These are phyloP conservation scores for Amorphotheca resinae DNA, from an alignment of 495 filamentous ascomycete species.

Conservation along the genomic window DNA sequence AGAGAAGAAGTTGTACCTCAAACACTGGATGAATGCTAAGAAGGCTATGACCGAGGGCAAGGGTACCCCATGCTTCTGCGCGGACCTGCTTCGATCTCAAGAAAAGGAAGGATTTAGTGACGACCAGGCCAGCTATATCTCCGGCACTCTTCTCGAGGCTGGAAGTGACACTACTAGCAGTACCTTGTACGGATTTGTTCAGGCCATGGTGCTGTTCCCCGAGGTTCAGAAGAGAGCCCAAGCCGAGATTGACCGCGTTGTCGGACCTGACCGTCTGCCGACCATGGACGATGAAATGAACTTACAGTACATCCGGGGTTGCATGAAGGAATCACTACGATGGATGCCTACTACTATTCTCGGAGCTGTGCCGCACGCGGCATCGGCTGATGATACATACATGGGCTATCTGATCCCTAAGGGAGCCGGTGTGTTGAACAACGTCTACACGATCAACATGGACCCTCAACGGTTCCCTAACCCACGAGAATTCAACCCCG, in stretches of 20 bases:
- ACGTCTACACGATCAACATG: slow-evolving; percentile 28
- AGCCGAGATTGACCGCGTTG: slow-evolving; percentile 19
- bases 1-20: slow-evolving; percentile 25
- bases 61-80: slow-evolving; percentile 20
- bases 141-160: background rate
- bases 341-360: slow-evolving; percentile 32
- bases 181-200: slow-evolving; percentile 44
- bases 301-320: slow-evolving; percentile 30
- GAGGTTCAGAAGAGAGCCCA: slow-evolving; percentile 20
- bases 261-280: slow-evolving; percentile 26
- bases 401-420: slow-evolving; percentile 31
- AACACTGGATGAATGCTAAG: slow-evolving; percentile 29
- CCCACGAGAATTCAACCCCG: slow-evolving; percentile 33
- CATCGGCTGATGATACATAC: slow-evolving; percentile 44
- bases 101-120: background rate
- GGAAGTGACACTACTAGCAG: slow-evolving; percentile 35
- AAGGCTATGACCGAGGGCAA: slow-evolving; percentile 21
- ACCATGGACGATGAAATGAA: slow-evolving; percentile 24
- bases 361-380: slow-evolving; percentile 47
- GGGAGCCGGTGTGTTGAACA: slow-evolving; percentile 30
- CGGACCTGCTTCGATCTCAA: background rate
- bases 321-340: slow-evolving; percentile 26
- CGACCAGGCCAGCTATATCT: background rate
- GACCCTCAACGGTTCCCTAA: slow-evolving; percentile 25
- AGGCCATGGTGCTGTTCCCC: slow-evolving; percentile 34